Percentiles rank a stretch among this genome's conserved stretches.
These are phyloP conservation scores for Pseudopithomyces maydicus DNA, from an alignment of 2,329 filamentous ascomycete genomes.

Conservation along the genomic window DNA sequence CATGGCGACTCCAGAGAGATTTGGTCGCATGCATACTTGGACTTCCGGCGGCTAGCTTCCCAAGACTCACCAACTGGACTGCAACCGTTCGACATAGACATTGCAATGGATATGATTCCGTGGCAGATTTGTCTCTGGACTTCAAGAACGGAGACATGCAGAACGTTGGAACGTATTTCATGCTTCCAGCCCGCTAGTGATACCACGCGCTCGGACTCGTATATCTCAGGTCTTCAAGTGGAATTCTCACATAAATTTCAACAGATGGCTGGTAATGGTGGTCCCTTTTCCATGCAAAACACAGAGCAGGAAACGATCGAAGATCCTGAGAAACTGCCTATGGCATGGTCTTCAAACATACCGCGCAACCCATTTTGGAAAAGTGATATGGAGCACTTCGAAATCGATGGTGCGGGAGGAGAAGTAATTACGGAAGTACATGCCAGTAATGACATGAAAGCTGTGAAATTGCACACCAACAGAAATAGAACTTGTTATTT, in stretches of 20 bases:
- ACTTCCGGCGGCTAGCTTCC: neutral
- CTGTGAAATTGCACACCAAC: slow-evolving; percentile 22
- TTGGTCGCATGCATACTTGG: neutral
- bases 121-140: neutral
- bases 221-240: neutral
- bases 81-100: neutral
- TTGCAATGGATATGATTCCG: neutral
- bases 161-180: neutral
- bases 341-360: neutral
- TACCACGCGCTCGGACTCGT: neutral
- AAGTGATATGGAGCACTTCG: slow-evolving; percentile 11
- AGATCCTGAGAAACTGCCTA: neutral
- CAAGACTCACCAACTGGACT: neutral
- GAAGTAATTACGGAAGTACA: slow-evolving; percentile 25
- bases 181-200: neutral
- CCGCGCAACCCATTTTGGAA: slow-evolving; percentile 5
- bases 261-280: neutral
- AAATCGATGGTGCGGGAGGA: slow-evolving; percentile 19
- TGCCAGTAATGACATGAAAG: slow-evolving; percentile 12
- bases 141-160: neutral
- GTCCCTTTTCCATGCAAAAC: neutral
- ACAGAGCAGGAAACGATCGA: neutral
- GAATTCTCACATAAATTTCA: neutral
- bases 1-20: neutral
- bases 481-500: slow-evolving; percentile 13